These are phyloP conservation scores for Harringtonia aguacate DNA, from an alignment of 2,329 filamentous ascomycete genomes.

Conservation along the genomic window DNA sequence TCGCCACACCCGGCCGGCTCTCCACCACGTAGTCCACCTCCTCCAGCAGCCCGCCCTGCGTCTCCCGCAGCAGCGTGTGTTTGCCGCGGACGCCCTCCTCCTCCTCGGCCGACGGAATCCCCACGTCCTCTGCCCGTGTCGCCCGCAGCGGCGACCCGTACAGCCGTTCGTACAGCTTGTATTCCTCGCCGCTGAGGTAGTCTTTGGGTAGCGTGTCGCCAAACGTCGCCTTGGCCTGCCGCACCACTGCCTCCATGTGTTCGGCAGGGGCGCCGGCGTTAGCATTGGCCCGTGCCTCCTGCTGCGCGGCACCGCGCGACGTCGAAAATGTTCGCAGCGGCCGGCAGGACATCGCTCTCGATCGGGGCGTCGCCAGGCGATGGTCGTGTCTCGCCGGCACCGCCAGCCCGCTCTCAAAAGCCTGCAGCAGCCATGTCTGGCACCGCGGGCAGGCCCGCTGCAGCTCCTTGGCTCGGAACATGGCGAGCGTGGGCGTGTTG, in stretches of 20 bases:
- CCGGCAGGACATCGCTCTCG: too few relatives aligned
- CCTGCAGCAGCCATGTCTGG: conserved; percentile 12
- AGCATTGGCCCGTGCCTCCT: not conserved
- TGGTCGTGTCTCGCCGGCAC: not conserved
- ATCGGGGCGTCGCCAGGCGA: not conserved
- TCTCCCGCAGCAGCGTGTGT: conserved; percentile 42
- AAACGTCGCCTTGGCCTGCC: conserved; percentile 62
- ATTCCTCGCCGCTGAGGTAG: conserved; percentile 60
- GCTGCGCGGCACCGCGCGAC: not conserved
- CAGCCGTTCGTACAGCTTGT: conserved; percentile 64
- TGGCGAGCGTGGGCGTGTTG: not conserved
- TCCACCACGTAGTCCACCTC: conserved; percentile 42
- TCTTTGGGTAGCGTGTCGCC: conserved; percentile 65
- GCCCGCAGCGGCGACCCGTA: conserved; percentile 66
- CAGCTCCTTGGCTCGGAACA: conserved; percentile 10
- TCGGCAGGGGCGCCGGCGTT: conserved; percentile 3
- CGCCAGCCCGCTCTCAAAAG: conserved; percentile 6
- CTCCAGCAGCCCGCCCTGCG: conserved; percentile 46
- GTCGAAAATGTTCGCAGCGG: conserved; percentile 5
- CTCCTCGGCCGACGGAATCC: conserved; percentile 20
- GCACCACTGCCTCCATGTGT: conserved; percentile 53
- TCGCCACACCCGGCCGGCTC: too few relatives aligned
- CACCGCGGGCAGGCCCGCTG: conserved; percentile 12
- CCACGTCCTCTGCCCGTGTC: conserved; percentile 49
- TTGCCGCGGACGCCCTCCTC: conserved; percentile 16